These are phyloP conservation scores for Pistacia vera DNA, from an alignment of 345 rosid species.

Conservation along the genomic window DNA sequence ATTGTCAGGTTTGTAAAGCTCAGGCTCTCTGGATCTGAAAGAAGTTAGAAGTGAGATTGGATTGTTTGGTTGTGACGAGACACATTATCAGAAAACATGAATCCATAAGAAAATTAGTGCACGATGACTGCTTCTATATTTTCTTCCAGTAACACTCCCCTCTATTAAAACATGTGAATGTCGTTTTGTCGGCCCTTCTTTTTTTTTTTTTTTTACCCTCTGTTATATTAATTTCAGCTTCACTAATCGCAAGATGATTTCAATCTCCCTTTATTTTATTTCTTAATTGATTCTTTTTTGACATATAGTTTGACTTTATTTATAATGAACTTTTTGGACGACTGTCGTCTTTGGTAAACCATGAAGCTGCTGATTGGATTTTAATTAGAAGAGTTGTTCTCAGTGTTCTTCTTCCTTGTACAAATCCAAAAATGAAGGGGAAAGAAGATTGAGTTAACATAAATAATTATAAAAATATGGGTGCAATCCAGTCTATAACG, in stretches of 20 bases:
- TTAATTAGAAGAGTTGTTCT: too few species aligned
- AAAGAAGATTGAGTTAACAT: too few species aligned
- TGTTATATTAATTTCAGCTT: neutral
- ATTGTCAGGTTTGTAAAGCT: neutral
- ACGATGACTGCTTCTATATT: conserved; percentile 4
- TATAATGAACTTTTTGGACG: too few species aligned
- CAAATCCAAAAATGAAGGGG: too few species aligned
- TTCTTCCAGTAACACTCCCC: neutral
- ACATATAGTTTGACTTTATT: too few species aligned
- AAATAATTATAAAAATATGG: neutral
- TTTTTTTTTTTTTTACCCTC: neutral
- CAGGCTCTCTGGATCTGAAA: too few species aligned
- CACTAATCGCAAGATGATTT: neutral
- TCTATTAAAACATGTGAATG: neutral
- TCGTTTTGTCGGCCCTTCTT: conserved; percentile 20
- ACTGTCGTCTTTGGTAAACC: too few species aligned
- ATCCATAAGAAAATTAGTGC: neutral
- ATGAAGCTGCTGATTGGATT: too few species aligned
- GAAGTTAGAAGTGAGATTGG: neutral
- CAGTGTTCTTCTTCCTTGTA: too few species aligned
- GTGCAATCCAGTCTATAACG: neutral
- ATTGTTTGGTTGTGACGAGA: conserved; percentile 12
- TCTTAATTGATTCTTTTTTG: too few species aligned
- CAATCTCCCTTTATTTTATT: too few species aligned
- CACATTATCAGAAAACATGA: conserved; percentile 24